phyloP scores from a whole-genome alignment of 1,139 yeast species.

The Pichia inconspicua region DNA sequence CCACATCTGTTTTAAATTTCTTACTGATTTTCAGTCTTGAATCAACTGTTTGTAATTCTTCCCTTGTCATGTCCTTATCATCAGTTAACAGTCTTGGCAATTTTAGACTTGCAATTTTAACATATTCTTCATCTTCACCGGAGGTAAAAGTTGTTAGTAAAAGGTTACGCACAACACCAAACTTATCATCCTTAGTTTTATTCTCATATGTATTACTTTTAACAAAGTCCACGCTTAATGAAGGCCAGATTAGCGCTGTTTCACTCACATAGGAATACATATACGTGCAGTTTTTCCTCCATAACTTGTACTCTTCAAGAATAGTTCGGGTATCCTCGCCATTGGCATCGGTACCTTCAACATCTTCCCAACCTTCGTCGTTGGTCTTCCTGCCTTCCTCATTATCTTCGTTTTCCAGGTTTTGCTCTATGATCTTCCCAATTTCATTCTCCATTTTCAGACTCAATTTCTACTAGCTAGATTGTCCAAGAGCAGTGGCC shows the following conservation, averaged over 20 bases:
- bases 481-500: no score
- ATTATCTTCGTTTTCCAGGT: not conserved
- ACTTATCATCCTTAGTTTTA: constrained; percentile 22
- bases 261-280: constrained; percentile 79
- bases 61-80: constrained; percentile 22
- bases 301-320: constrained; percentile 64
- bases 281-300: constrained; percentile 72
- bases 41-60: constrained; percentile 30
- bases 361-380: not conserved
- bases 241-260: constrained; percentile 75
- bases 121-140: constrained; percentile 67
- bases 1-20: constrained; percentile 38
- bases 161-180: constrained; percentile 29
- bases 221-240: constrained; percentile 69
- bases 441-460: not conserved
- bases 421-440: constrained; percentile 3
- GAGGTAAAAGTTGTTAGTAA: constrained; percentile 84
- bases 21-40: constrained; percentile 57
- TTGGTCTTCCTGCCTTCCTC: not conserved
- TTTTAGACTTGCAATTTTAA: constrained; percentile 68
- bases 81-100: constrained; percentile 42
- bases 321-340: constrained; percentile 35
- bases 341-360: constrained; percentile 10
- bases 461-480: no score
- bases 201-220: constrained; percentile 36